Base-by-base conservation (phyloP, 176 grass and related monocot genomes). In the Cymbopogon citratus region DNA sequence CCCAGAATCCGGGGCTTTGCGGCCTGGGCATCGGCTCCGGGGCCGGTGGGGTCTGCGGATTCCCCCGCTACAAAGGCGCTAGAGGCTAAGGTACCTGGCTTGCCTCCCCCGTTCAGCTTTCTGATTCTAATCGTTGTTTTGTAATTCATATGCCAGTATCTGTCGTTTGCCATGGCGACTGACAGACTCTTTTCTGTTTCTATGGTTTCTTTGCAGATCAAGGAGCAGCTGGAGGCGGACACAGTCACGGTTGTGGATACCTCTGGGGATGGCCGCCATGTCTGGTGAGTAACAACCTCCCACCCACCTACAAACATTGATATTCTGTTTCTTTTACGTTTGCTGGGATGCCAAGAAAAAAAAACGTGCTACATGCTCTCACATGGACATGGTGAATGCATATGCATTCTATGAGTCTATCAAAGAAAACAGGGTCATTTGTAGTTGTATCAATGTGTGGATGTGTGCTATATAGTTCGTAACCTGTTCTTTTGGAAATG, bases 251-350 rank as follows among this genome's bases (percentile, higher is more conserved):
- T 94, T 52, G 18, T 89, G 9, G 92, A 94, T 38, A 15, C 92
- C 16, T 94, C 87, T 12, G 92, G 92, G n/a, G 92, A 94, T 31
- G 86, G 92, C 23, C 92, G 92, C 43, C 92, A 94, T 46, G 89
- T 94, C 74, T 82, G 83, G 87, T 89, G 29, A 56, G 77, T 68
- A 25, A 13, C 7, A 23, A 23, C 4, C 13, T 3, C 43, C 43
- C 7, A 8, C 2, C 4, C 34, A 60, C 56, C 23, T 60, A 60
- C 23, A 60, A 12, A 60, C n/a, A 25, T 25, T 60, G 54, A 25
- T 68, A 7, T 44, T 64, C 21, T 5, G 19, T 26, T 74, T 12
- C 0, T 73, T 73, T 73, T 3, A 29, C 16, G 33, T 45, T 24
- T 23, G 0, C 11, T 48, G 38, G 11, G 27, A 28, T 74, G 69